Base-by-base conservation (phyloP, 352 stramenopile species). In the Globisporangium paddicum region DNA sequence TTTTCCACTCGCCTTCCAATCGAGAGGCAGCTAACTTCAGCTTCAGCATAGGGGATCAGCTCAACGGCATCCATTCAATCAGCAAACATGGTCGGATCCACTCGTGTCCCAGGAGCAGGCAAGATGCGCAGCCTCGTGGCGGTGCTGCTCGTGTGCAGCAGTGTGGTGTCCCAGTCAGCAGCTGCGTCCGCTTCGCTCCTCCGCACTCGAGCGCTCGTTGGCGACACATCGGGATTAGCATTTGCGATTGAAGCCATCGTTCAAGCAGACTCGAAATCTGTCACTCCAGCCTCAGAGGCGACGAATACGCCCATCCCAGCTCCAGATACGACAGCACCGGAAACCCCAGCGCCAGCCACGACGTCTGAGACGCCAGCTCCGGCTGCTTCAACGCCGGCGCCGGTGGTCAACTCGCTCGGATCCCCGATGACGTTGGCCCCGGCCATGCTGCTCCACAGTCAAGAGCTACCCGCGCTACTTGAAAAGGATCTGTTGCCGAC, bases 1-100 rank as follows among this genome's bases (percentile, higher is more conserved):
- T 50, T 50, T 50, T 50, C 19, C 44, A 30, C 44, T 50, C 44
- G 44, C 16, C 44, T 50, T 32, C 44, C 23, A 21, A 50, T 10
- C 16, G 8, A 10, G 21, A 50, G 16, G 0, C 44, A 34, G 44
- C 25, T 14, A 34, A 23, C 42, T 28, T 10, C 23, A 34, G 44
- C 42, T 28, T 10, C 21, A 50, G 37, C 37, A 42, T 3, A 42
- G n/a, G n/a, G n/a, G n/a, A n/a, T n/a, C n/a, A n/a, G n/a, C n/a
- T n/a, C n/a, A n/a, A n/a, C n/a, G n/a, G n/a, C n/a, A n/a, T n/a
- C n/a, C n/a, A n/a, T n/a, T n/a, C n/a, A n/a, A 32, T 6, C 28
- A 32, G 28, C 28, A 18, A 50, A 11, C 10, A 50, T 50, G 44
- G 44, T 50, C 23, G 23, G 44, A 32, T 19, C 19, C 19, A 10